These are phyloP conservation scores for Astrephomene gubernaculifera DNA, from an alignment of 139 green algal species.

Conservation along the genomic window DNA sequence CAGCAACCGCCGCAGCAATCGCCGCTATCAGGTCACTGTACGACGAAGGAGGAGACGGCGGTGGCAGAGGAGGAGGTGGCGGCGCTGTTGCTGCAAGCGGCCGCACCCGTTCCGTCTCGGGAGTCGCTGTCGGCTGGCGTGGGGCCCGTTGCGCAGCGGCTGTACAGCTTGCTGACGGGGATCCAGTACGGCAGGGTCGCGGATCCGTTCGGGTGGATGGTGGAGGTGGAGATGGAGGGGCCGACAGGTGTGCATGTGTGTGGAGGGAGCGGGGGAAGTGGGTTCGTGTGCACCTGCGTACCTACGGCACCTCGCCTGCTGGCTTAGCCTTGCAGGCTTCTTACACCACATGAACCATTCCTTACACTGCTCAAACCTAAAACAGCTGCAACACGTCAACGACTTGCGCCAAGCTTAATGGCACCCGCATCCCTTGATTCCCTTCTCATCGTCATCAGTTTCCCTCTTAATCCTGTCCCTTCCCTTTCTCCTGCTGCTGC, in stretches of 20 bases:
- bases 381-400: no score
- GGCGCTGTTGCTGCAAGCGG: not conserved
- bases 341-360: no score
- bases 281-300: no score
- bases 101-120: not conserved
- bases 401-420: no score
- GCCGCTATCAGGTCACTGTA: not conserved
- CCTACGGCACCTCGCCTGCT: no score
- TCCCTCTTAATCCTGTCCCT: no score
- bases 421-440: no score
- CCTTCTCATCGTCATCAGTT: no score
- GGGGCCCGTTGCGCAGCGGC: conserved; percentile 64
- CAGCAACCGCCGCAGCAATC: not conserved
- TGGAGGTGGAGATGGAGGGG: conserved; percentile 13
- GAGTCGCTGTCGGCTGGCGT: conserved; percentile 29
- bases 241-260: conserved; percentile 28
- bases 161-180: conserved; percentile 89
- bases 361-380: no score
- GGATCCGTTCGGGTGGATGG: conserved; percentile 85
- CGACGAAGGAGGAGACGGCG: not conserved
- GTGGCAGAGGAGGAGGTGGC: not conserved
- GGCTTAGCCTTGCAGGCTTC: no score
- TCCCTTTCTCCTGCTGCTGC: no score
- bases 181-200: conserved; percentile 78
- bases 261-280: no score